phyloP scores from a whole-genome alignment of 2,329 filamentous ascomycete species.

The Colletotrichum caudatum region DNA sequence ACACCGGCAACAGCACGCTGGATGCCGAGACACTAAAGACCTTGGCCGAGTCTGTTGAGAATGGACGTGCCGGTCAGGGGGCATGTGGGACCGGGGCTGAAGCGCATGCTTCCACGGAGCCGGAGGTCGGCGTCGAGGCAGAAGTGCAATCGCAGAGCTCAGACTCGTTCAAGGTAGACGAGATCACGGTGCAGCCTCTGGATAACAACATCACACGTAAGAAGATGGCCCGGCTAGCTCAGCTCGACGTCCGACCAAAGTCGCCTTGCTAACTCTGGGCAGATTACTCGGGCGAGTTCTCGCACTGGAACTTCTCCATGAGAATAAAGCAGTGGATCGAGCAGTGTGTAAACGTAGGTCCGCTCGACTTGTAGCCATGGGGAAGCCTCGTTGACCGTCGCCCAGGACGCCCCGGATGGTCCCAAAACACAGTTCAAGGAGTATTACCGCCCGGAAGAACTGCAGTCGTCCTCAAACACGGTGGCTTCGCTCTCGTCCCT shows the following conservation, averaged over 20 bases:
- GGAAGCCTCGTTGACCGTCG: constrained; percentile 1
- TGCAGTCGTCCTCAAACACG: constrained; percentile 56
- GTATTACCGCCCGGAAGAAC: constrained; percentile 60
- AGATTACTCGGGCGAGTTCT: constrained; percentile 66
- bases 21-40: constrained; percentile 56
- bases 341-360: constrained; percentile 51
- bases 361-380: neutral
- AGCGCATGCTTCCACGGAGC: constrained; percentile 12
- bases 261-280: constrained; percentile 12
- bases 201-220: constrained; percentile 57
- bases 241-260: neutral
- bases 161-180: constrained; percentile 34
- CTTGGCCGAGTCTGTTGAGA: constrained; percentile 58
- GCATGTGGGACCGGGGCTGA: constrained; percentile 1
- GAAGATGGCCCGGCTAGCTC: constrained; percentile 30
- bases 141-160: constrained; percentile 34
- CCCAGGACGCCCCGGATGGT: constrained; percentile 34
- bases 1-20: constrained; percentile 57
- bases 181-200: constrained; percentile 55
- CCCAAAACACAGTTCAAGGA: constrained; percentile 50
- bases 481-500: constrained; percentile 55
- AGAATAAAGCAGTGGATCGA: constrained; percentile 63
- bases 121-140: constrained; percentile 24
- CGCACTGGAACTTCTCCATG: constrained; percentile 66
- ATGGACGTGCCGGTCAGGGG: constrained; percentile 42